Base-by-base conservation (phyloP, 805 yeast species). In the Monosporozyma aerobia region DNA sequence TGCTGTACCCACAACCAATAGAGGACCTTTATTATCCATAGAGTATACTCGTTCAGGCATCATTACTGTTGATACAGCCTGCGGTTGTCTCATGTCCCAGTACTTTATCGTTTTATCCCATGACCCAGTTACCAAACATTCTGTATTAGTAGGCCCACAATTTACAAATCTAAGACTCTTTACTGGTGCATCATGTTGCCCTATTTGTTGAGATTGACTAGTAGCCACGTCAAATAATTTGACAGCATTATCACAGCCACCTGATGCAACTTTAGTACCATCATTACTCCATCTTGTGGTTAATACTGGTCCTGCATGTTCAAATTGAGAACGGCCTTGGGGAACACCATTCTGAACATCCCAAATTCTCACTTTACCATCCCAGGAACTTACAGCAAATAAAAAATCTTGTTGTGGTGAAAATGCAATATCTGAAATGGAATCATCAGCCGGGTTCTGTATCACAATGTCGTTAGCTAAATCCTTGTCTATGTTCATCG, bases 51-150 rank as follows among this genome's bases (percentile, higher is more conserved):
- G 75, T 59, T 94, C 98, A 0, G 98, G 96, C 67, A 94, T 73
- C 62, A 79, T 79, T 43, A 94, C 72, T 3, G 95, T 86, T 19
- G 90, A 79, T 22, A 92, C 78, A 16, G 98, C 94, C 60, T 80
- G 83, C 46, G 84, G 86, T 58, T 83, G 82, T 64, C 97, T 82
- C 72, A 87, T 76, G 70, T 94, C 98, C 99, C 99, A 92, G 70
- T 94, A 94, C 66, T 81, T 83, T 57, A 94, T 71, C 1, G 97
- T 89, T 71, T 89, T 90, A 70, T 94, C 99, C 97, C 97, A 94
- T 6, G 97, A 88, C 7, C 96, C 97, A 45, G 90, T 81, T 3
- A 90, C 97, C 29, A 92, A 81, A 57, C 87, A 87, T 30, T 73
- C 75, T 0, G 89, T 79, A 60, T 86, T 87, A 8, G 83, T 74